A percentile compares a stretch with the other conserved stretches of the same genome.
These are phyloP conservation scores for Cordyceps cateniannulata DNA, from an alignment of 2,329 filamentous ascomycete species.

Conservation along the genomic window DNA sequence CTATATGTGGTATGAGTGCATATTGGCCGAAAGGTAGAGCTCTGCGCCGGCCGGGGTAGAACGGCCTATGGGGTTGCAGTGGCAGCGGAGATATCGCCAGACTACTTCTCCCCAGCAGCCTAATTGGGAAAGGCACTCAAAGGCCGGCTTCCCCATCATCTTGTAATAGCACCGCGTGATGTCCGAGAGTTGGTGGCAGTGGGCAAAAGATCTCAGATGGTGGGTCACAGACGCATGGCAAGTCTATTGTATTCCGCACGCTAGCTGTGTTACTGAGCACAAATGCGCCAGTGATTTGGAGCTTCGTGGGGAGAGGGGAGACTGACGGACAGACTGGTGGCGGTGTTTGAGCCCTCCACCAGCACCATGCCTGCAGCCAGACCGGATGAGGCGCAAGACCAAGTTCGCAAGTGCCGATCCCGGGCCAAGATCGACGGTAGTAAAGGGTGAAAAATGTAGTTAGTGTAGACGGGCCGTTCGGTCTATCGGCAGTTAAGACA, in stretches of 20 bases:
- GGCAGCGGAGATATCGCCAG: neutral
- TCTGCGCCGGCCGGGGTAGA: neutral
- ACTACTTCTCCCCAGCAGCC: neutral
- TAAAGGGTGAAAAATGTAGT: too few species aligned
- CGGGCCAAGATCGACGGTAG: neutral
- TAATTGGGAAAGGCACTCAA: neutral
- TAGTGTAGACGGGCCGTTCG: too few species aligned
- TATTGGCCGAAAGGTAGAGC: neutral
- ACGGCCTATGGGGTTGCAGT: neutral
- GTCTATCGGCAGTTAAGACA: neutral
- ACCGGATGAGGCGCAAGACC: neutral
- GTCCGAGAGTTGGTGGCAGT: neutral
- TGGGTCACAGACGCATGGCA: neutral
- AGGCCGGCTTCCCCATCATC: neutral
- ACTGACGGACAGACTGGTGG: too few species aligned
- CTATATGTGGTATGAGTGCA: constrained; percentile 5
- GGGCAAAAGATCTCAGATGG: neutral
- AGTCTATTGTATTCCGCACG: neutral
- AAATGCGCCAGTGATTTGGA: too few species aligned
- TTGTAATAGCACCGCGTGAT: constrained; percentile 1
- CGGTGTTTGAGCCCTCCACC: neutral
- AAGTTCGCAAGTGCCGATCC: neutral
- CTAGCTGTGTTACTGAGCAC: neutral
- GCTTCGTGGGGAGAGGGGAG: too few species aligned
- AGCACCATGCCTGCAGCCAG: neutral